These are phyloP conservation scores for Tritrichomonas foetus DNA, from an alignment of 208 protist genomes.

Conservation along the genomic window DNA sequence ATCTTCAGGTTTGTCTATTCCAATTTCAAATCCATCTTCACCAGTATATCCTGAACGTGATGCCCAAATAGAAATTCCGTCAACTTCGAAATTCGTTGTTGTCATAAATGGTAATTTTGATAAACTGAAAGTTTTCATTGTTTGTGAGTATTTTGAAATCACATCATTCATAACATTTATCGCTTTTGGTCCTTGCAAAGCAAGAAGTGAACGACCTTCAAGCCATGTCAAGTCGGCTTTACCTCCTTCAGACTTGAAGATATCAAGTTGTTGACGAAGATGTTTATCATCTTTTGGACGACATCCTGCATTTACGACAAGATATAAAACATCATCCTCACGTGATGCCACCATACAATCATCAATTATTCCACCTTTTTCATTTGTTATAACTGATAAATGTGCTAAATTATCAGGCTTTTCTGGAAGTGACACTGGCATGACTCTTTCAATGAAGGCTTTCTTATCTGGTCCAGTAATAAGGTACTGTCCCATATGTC, in stretches of 20 bases:
- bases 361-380: slow-evolving; percentile 74
- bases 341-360: slow-evolving; percentile 75
- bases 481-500: slow-evolving; percentile 48
- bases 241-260: slow-evolving; percentile 55
- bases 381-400: slow-evolving; percentile 74
- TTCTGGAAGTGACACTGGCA: neutral
- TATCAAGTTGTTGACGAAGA: slow-evolving; percentile 57
- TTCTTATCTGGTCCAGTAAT: neutral
- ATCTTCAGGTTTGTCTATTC: slow-evolving; percentile 43
- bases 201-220: slow-evolving; percentile 68
- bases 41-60: slow-evolving; percentile 91
- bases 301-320: slow-evolving; percentile 90
- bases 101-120: slow-evolving; percentile 40
- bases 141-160: neutral
- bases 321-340: slow-evolving; percentile 69
- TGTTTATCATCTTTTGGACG: slow-evolving; percentile 83
- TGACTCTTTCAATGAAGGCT: slow-evolving; percentile 41
- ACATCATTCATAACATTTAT: slow-evolving; percentile 60
- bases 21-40: slow-evolving; percentile 96
- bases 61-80: slow-evolving; percentile 55
- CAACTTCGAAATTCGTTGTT: neutral
- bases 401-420: slow-evolving; percentile 20
- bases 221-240: slow-evolving; percentile 72
- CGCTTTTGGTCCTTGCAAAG: slow-evolving; percentile 79
- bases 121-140: too few relatives aligned